These are phyloP conservation scores for Cyberlindnera maritima DNA, from an alignment of 805 yeast species.

Conservation along the genomic window DNA sequence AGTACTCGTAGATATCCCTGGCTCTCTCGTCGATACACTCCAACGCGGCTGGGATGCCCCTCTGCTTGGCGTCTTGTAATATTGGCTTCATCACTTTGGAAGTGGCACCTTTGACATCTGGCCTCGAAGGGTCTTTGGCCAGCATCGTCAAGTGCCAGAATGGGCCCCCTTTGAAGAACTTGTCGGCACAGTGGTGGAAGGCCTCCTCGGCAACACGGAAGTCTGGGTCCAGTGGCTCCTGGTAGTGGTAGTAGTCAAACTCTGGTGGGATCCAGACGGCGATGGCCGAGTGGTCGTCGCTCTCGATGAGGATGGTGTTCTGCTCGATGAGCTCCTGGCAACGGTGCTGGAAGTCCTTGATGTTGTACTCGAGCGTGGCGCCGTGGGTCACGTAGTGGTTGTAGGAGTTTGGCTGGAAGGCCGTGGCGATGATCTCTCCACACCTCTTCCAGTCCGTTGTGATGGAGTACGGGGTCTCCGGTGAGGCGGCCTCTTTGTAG, in stretches of 20 bases:
- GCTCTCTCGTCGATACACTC: constrained; percentile 22
- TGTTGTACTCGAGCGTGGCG: constrained; percentile 14
- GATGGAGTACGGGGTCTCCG: constrained; percentile 1
- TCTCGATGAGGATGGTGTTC: constrained; percentile 13
- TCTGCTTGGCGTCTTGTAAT: constrained; percentile 15
- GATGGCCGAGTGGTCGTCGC: constrained; percentile 17
- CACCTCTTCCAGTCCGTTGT: constrained; percentile 15
- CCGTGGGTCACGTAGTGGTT: constrained; percentile 18
- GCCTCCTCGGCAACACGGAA: constrained; percentile 10
- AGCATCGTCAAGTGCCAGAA: constrained; percentile 19
- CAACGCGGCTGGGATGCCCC: constrained; percentile 18
- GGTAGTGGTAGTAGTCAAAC: constrained; percentile 12
- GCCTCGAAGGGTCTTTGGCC: constrained; percentile 13
- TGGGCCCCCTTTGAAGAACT: constrained; percentile 14
- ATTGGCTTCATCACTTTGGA: constrained; percentile 22
- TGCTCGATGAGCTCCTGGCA: constrained; percentile 14
- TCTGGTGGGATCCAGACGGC: constrained; percentile 26
- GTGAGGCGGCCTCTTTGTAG: neutral
- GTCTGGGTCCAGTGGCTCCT: constrained; percentile 7
- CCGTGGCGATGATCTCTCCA: constrained; percentile 19
- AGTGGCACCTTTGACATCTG: constrained; percentile 14
- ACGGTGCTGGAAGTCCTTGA: constrained; percentile 15
- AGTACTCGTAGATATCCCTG: constrained; percentile 18
- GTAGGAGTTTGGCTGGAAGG: constrained; percentile 20
- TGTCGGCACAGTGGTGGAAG: constrained; percentile 7